Evolutionary conservation across 768 basidiomycete species (phyloP).

Genomic region (Exidia glandulosa): DNA sequence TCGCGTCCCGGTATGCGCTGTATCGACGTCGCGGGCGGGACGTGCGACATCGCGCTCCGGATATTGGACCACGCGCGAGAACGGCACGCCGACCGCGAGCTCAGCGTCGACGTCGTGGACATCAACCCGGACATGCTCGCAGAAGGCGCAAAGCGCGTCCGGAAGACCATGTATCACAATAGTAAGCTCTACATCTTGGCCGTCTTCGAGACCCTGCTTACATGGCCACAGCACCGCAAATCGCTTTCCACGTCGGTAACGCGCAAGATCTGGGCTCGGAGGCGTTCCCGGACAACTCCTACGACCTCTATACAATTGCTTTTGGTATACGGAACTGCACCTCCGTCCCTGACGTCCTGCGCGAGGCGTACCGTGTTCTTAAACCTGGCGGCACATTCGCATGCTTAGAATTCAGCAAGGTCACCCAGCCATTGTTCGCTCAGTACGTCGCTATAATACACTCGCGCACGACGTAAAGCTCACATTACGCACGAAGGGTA

Average conservation of each 20-base stretch:
- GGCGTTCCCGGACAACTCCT: conserved; percentile 65
- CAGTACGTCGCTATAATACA: conserved; percentile 44
- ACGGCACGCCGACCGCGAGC: conserved; percentile 81
- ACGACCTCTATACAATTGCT: conserved; percentile 96
- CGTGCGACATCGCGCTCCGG: conserved; percentile 91
- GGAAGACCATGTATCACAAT: conserved; percentile 96
- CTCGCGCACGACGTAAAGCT: conserved; percentile 1
- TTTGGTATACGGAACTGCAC: conserved; percentile 98
- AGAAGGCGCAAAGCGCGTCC: conserved; percentile 82
- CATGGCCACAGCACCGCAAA: conserved; percentile 61
- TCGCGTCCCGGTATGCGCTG: conserved; percentile 56
- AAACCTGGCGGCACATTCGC: conserved; percentile 95
- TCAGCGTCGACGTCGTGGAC: conserved; percentile 81
- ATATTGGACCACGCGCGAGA: conserved; percentile 87
- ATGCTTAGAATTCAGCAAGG: conserved; percentile 92
- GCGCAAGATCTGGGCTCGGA: conserved; percentile 80
- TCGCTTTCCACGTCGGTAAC: conserved; percentile 87
- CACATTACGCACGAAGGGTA: conserved; percentile 33
- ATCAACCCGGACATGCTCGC: conserved; percentile 94
- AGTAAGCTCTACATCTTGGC: conserved; percentile 41
- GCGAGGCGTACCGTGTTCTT: conserved; percentile 85
- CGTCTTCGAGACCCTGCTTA: conserved; percentile 2
- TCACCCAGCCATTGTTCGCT: conserved; percentile 76
- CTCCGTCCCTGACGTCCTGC: conserved; percentile 74
- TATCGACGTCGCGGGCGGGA: conserved; percentile 95